Evolutionary conservation across 345 rosid species (phyloP), one percentile per base, ranked within the genome.

Genomic region (Combretum micranthum): DNA sequence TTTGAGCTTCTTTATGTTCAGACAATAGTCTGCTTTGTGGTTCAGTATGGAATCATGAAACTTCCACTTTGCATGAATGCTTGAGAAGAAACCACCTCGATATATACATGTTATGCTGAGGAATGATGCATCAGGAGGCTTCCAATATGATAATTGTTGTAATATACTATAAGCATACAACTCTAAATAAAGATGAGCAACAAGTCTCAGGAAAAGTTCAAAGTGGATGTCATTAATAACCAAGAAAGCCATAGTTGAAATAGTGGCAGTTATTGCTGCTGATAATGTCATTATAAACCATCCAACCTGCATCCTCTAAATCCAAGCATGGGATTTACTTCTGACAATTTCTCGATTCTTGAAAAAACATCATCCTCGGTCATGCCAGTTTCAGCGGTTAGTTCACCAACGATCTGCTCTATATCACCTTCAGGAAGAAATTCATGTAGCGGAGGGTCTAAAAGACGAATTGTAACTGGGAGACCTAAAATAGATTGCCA

Each of bases 291-390:
- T 32, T 32, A 20, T 20, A 39, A 13, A 15, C 37, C 44, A 23
- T 12, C 12, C 1, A 11, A 90, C 97, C 97, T 88, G 93, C 98
- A 92, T 68, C 97, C 98, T 52, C 98, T 87, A 74, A 88, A 92
- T 58, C 98, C 97, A 62, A 86, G 94, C 97, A 92, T 88, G 63
- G 98, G 98, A 79, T 92, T 92, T 44, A 92, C 98, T 86, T 92
- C 98, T 44, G 97, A 86, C 60, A 92, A 71, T 69, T 92, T 92
- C 81, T 92, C 97, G 21, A 92, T 70, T 26, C 93, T 79, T 7
- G 85, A 78, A 75, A 77, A 81, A 65, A 92, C 87, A 64, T 84
- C 94, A 4, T 92, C 98, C 74, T 83, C 91, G 50, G 66, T 73
- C 80, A 77, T 77, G 54, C 83, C 86, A 0, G 95, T 88, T 55